Evolutionary conservation across 2,329 filamentous ascomycete genomes (phyloP), one percentile per base, ranked within the genome.

Genomic region (Microascus cirrosus): DNA sequence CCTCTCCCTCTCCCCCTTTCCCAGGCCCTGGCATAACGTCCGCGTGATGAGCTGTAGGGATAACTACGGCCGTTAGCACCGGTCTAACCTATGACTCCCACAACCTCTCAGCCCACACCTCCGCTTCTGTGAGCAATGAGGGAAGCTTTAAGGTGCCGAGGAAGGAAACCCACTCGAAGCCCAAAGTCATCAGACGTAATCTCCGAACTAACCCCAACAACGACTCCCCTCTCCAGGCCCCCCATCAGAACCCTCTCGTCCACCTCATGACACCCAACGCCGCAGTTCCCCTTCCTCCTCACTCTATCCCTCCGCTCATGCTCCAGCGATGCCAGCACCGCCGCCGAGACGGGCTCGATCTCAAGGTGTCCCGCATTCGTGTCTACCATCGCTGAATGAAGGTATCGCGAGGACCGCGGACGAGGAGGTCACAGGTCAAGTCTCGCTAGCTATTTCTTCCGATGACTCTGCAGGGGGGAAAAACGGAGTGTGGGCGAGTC

Each of bases 181-280:
- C 75, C 78, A 59, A 80, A 65, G n/a, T 75, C 76, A 22, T 77
- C 75, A 4, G 28, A 8, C 4, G 4, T 32, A 4, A 8, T 32
- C 65, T 81, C 79, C 0, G 76, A 70, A 58, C 80, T 84, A 58
- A 83, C 57, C 1, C 81, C 81, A 1, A 81, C 75, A 0, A 84
- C 73, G 22, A 68, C 69, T 0, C 79, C 80, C n/a, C 76, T 66
- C 65, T 77, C 74, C 12, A 82, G 68, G 0, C 78, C 79, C 2
- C 70, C 71, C 6, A 74, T 58, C 5, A 83, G 67, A 6, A 78
- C 70, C 34, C 75, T 65, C 2, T 71, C 66, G 61, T 84, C 81
- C 36, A 84, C 62, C 60, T 77, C 78, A 2, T 54, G 50, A 56
- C 77, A 80, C 13, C 79, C 80, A 1, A 72, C 76, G 32, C 62